Percentiles rank a stretch among this genome's conserved stretches.
Conservation (phyloP, 164 flowering plant species). For the Platanus orientalis region DNA sequence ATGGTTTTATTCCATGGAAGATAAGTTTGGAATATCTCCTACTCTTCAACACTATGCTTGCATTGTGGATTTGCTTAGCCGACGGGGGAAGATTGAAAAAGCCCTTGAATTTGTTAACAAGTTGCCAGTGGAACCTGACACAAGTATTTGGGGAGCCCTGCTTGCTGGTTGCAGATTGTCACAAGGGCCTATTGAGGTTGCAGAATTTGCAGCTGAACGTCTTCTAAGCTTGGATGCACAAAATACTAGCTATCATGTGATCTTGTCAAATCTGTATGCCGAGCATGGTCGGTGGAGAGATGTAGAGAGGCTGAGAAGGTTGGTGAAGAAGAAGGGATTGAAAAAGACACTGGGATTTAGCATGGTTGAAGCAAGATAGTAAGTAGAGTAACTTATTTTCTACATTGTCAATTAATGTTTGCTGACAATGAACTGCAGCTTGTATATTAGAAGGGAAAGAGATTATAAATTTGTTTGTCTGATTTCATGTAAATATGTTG, state of each 20-base stretch:
- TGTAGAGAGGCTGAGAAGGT: conserved; percentile 43
- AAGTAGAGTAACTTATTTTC: background rate
- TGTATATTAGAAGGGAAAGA: background rate
- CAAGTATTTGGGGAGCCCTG: conserved; percentile 53
- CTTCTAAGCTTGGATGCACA: conserved; percentile 38
- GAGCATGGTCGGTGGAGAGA: conserved; percentile 45
- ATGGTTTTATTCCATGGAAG: conserved; percentile 47
- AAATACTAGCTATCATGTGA: conserved; percentile 41
- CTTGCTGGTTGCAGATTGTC: conserved; percentile 44
- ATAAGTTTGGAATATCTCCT: conserved; percentile 38
- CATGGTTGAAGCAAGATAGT: conserved; percentile 23
- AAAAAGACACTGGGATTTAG: conserved; percentile 43
- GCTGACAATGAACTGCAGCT: background rate
- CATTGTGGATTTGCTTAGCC: conserved; percentile 64
- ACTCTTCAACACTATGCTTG: conserved; percentile 58
- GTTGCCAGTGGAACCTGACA: conserved; percentile 58
- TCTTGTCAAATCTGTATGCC: conserved; percentile 48
- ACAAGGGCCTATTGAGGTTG: conserved; percentile 27
- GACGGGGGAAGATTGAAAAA: conserved; percentile 38
- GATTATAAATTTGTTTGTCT: background rate
- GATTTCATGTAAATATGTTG: background rate
- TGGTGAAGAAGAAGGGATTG: conserved; percentile 32
- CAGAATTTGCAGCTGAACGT: conserved; percentile 38
- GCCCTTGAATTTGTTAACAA: conserved; percentile 43
- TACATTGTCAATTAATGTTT: background rate